phyloP scores from a whole-genome alignment of 1,284 basidiomycete species.

The Pholiota adiposa region DNA sequence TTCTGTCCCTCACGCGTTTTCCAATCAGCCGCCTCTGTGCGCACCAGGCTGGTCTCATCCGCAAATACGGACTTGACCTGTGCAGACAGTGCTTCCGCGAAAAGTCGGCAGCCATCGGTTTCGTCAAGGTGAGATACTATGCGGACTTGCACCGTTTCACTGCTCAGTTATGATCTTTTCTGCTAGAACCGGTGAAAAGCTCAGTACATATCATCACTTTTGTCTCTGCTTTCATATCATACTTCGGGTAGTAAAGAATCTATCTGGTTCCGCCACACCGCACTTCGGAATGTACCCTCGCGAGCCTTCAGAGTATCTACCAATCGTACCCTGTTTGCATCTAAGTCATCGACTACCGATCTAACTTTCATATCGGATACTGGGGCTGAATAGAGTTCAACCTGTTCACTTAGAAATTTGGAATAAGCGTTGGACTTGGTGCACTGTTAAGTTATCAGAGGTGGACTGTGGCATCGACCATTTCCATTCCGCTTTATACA shows the following conservation, averaged over 20 bases:
- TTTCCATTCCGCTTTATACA: too few relatives aligned
- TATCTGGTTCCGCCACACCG: slow-evolving; percentile 8
- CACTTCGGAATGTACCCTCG: not conserved
- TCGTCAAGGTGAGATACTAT: slow-evolving; percentile 79
- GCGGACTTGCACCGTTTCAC: not conserved
- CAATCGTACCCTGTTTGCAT: not conserved
- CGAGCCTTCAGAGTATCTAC: not conserved
- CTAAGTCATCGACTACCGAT: not conserved
- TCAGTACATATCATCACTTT: slow-evolving; percentile 7
- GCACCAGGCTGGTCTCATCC: slow-evolving; percentile 96
- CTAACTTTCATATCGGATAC: not conserved
- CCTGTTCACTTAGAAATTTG: too few relatives aligned
- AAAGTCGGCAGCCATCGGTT: slow-evolving; percentile 91
- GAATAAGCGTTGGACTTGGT: too few relatives aligned
- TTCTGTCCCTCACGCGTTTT: slow-evolving; percentile 1
- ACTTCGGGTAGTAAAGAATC: slow-evolving; percentile 14
- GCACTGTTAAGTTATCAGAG: too few relatives aligned
- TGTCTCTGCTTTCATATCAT: slow-evolving; percentile 12
- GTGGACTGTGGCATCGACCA: too few relatives aligned
- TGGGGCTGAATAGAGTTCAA: too few relatives aligned
- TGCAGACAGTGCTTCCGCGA: slow-evolving; percentile 99
- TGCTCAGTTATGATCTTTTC: slow-evolving; percentile 3
- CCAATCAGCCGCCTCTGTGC: slow-evolving; percentile 85
- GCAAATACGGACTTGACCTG: slow-evolving; percentile 93
- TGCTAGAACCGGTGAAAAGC: slow-evolving; percentile 46